Conservation (phyloP, 306 rosid species). For the Gleditsia sinensis region DNA sequence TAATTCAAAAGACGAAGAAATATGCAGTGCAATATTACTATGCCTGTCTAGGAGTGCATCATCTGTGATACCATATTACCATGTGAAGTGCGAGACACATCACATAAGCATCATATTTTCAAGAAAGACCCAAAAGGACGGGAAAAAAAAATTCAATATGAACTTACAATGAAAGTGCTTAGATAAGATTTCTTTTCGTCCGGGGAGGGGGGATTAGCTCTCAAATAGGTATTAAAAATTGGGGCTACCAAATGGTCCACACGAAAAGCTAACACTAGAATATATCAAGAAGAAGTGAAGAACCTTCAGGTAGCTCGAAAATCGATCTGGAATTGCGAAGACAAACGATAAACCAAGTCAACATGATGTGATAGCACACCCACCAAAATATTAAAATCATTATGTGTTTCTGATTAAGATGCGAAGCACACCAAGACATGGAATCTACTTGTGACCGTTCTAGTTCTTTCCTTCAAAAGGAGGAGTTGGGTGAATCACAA, state of each 20-base stretch:
- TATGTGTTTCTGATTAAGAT: slow-evolving; percentile 1
- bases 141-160: not conserved
- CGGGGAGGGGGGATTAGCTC: not conserved
- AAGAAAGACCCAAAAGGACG: not conserved
- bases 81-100: not conserved
- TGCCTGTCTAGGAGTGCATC: not conserved
- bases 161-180: not conserved
- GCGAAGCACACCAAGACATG: slow-evolving; percentile 1
- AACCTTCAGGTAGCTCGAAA: not conserved
- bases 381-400: slow-evolving; percentile 8
- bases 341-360: slow-evolving; percentile 11
- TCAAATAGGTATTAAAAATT: not conserved
- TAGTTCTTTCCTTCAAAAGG: not conserved
- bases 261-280: not conserved
- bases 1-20: not conserved
- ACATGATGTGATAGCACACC: slow-evolving; percentile 25
- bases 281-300: not conserved
- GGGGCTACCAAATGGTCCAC: not conserved
- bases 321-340: slow-evolving; percentile 29
- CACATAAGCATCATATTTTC: slow-evolving; percentile 4
- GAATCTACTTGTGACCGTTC: slow-evolving; percentile 14
- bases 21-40: not conserved
- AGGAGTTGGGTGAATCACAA: not conserved
- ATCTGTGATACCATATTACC: not conserved
- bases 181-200: not conserved